These are phyloP conservation scores for Mycena vulgaris DNA, from an alignment of 768 basidiomycete species.

Conservation along the genomic window DNA sequence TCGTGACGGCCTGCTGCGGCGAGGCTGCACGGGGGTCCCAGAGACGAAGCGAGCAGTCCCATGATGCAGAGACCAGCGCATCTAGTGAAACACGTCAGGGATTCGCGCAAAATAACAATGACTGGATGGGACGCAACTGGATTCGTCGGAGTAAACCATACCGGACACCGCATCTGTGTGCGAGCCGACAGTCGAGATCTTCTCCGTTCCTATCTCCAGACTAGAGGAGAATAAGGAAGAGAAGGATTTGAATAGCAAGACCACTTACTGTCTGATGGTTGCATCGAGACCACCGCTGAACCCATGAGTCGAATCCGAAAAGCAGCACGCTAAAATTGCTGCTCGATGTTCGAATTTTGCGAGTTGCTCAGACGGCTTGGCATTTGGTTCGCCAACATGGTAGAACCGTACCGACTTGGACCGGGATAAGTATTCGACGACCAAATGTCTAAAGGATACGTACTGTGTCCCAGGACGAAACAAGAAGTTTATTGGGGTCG, in stretches of 20 bases:
- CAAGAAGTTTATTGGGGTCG: conserved; percentile 84
- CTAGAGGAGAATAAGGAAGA: conserved; percentile 56
- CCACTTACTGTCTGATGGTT: conserved; percentile 83
- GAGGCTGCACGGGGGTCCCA: conserved; percentile 85
- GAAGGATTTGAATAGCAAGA: background rate
- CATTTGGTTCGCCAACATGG: conserved; percentile 76
- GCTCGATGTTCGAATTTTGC: conserved; percentile 92
- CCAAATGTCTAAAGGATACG: conserved; percentile 33
- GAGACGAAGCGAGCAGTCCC: conserved; percentile 91
- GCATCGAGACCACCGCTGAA: conserved; percentile 93
- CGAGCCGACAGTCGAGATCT: conserved; percentile 80
- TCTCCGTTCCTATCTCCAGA: conserved; percentile 83
- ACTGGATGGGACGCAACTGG: conserved; percentile 59
- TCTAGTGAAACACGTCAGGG: conserved; percentile 58
- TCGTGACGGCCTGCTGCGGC: conserved; percentile 72
- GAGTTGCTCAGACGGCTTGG: conserved; percentile 73
- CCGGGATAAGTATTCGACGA: conserved; percentile 16
- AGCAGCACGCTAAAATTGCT: conserved; percentile 88
- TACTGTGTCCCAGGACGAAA: conserved; percentile 92
- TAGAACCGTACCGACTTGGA: conserved; percentile 57
- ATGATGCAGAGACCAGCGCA: conserved; percentile 86
- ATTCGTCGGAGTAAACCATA: conserved; percentile 77
- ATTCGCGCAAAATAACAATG: background rate
- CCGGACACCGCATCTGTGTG: conserved; percentile 87
- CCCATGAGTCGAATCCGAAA: conserved; percentile 75